Evolutionary conservation across 768 basidiomycete species (phyloP).

Genomic region (Hypholoma fasciculare): DNA sequence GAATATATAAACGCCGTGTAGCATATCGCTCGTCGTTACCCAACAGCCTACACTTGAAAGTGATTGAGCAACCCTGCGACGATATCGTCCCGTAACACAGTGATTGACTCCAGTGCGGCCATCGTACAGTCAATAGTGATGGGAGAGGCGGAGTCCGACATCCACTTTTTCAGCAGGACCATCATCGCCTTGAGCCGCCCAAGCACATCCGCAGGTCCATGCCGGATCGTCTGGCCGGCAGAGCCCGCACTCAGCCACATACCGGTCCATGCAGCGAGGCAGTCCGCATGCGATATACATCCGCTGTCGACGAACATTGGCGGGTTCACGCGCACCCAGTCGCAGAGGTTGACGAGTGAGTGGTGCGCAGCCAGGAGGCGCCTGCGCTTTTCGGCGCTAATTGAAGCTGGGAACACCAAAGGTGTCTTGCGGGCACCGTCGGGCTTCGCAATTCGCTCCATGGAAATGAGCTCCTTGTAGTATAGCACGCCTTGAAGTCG

Average conservation of each 20-base stretch:
- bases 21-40: neutral
- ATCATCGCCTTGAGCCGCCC: constrained; percentile 51
- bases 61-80: constrained; percentile 37
- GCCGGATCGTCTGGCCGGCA: constrained; percentile 42
- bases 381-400: constrained; percentile 38
- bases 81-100: constrained; percentile 38
- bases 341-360: constrained; percentile 56
- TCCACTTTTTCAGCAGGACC: constrained; percentile 35
- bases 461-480: constrained; percentile 46
- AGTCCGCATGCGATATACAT: constrained; percentile 53
- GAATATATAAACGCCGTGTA: neutral
- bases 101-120: constrained; percentile 44
- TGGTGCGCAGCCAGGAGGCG: constrained; percentile 58
- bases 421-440: constrained; percentile 30
- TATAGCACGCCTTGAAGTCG: constrained; percentile 52
- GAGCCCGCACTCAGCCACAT: constrained; percentile 52
- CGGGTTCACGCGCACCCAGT: constrained; percentile 47
- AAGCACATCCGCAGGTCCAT: constrained; percentile 57
- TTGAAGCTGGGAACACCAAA: constrained; percentile 27
- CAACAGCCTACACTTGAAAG: constrained; percentile 25
- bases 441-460: constrained; percentile 33
- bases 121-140: constrained; percentile 44
- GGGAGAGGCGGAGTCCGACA: constrained; percentile 26
- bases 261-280: constrained; percentile 48
- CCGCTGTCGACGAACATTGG: constrained; percentile 37